Base-by-base conservation (phyloP, 768 basidiomycete genomes). In the Tulasnella sp. region DNA sequence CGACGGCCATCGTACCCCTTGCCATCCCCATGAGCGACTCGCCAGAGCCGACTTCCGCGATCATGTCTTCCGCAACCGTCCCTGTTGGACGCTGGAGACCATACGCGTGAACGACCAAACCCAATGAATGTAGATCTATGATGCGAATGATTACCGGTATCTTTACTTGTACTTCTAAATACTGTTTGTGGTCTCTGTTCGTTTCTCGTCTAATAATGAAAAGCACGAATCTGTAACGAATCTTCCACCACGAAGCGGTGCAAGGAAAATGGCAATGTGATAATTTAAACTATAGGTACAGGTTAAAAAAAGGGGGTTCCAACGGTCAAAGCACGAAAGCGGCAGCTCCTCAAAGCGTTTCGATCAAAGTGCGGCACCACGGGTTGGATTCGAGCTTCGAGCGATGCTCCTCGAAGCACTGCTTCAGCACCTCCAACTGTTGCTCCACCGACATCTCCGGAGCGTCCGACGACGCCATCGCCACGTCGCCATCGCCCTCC, bases 371-470 rank as follows among this genome's bases (percentile, higher is more conserved):
- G 83, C 90, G 89, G 75, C 94, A 86, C 96, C 96, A 98, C 2
- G 89, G 84, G 83, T 96, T 98, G 40, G 86, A 88, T 83, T 96
- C 93, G 69, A 98, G 91, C 77, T 88, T 89, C 11, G 92, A 89
- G 81, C 88, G 90, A 85, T 91, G 94, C 82, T 90, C 86, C 22
- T 91, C 90, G 18, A 95, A 89, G 82, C 91, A 92, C 80, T 87
- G 87, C 82, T 89, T 90, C 79, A 99, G 84, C 72, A 88, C 86
- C 75, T 85, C 88, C 44, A 93, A 83, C 83, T 92, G 88, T 2
- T 84, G 85, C 81, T 90, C 89, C 9, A 86, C 80, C 76, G 85
- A 83, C 24, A 79, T 80, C 37, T 85, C 84, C 48, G 74, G 72
- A 16, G 20, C 64, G 37, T 76, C 83, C 79, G 34, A 48, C 58